These are phyloP conservation scores for Rhizophagus sp. DNA, from an alignment of 192 early-diverging fungal species.

Conservation along the genomic window DNA sequence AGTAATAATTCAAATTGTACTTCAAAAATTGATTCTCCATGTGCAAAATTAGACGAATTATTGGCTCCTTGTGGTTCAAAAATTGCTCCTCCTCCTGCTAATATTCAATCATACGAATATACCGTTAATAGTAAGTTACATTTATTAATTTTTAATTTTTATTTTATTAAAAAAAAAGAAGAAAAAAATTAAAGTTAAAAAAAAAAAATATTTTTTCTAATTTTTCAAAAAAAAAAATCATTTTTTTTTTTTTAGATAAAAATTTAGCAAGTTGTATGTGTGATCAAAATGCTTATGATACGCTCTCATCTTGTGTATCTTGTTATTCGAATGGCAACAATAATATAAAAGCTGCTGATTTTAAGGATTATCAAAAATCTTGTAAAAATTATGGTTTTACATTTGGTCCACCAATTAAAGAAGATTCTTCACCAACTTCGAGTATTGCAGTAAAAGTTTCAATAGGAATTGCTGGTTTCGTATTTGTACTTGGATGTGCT, in stretches of 20 bases:
- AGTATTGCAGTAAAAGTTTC: not conserved
- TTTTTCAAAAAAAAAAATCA: not conserved
- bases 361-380: not conserved
- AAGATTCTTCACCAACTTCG: not conserved
- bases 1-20: not conserved
- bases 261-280: not conserved
- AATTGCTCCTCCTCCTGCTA: not conserved
- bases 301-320: not conserved
- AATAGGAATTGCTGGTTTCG: not conserved
- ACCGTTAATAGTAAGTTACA: not conserved
- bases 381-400: not conserved
- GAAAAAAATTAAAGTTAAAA: too few species aligned
- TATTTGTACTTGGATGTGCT: not conserved
- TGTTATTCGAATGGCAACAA: not conserved
- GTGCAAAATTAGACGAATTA: not conserved
- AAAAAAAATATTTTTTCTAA: not conserved
- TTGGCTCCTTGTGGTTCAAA: not conserved
- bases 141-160: too few species aligned
- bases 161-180: too few species aligned
- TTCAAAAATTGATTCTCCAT: not conserved
- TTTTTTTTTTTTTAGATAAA: not conserved
- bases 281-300: not conserved
- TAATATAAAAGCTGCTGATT: not conserved
- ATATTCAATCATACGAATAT: not conserved
- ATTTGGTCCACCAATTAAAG: not conserved